A percentile compares a stretch with the other conserved stretches of the same genome.
phyloP scores from a whole-genome alignment of 2,329 filamentous ascomycete genomes.

The Pseudogymnoascus sp. region DNA sequence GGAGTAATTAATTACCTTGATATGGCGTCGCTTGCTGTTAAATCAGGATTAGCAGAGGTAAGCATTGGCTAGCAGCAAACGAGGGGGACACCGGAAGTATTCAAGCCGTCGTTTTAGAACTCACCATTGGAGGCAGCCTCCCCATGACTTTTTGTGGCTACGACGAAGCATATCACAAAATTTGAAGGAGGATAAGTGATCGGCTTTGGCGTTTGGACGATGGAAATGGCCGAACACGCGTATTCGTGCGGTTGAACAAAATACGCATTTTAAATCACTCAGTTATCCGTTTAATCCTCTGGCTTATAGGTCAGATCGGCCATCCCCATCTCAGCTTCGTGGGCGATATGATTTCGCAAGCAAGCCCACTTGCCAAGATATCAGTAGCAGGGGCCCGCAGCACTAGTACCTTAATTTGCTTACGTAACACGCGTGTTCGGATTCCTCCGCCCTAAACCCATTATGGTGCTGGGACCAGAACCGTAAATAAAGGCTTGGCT shows the following conservation, averaged over 20 bases:
- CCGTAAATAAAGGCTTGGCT: background rate
- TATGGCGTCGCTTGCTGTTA: constrained; percentile 26
- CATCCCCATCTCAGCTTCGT: background rate
- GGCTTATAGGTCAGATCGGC: background rate
- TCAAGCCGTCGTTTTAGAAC: background rate
- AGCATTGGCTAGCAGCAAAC: background rate
- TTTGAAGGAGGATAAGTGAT: background rate
- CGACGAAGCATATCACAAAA: constrained; percentile 18
- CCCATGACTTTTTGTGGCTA: constrained; percentile 29
- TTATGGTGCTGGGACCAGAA: background rate
- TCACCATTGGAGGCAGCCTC: constrained; percentile 26
- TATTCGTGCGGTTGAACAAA: background rate
- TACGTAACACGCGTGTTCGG: constrained; percentile 2
- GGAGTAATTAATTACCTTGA: constrained; percentile 22
- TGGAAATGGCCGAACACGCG: background rate
- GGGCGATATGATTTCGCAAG: background rate
- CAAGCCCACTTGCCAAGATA: background rate
- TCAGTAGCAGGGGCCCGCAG: background rate
- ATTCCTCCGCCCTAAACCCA: background rate
- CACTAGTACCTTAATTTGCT: background rate
- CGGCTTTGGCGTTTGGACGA: background rate
- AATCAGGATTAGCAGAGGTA: constrained; percentile 4
- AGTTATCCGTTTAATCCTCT: background rate
- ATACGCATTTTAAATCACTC: background rate
- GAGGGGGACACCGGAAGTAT: background rate